Evolutionary conservation across 305 asterid species (phyloP), one percentile per base, ranked within the genome.

Genomic region (Ilex paraguariensis): DNA sequence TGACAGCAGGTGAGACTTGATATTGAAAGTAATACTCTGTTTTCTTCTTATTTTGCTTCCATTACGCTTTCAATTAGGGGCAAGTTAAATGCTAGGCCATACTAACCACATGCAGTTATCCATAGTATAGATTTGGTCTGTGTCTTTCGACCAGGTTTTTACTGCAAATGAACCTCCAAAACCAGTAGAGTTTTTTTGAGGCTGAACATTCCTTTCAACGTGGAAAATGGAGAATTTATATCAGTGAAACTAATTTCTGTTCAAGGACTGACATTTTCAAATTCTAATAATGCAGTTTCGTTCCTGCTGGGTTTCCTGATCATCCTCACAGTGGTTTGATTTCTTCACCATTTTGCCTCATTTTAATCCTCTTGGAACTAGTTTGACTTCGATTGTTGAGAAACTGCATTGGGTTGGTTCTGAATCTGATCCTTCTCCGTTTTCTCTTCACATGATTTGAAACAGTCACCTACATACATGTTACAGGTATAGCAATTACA

Each of bases 251-350:
- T 17, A 5, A 31, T 30, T 63, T 14, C 36, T 51, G 40, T 59
- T 11, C 11, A 5, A 66, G 60, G 51, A 39, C 31, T 10, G 11
- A 36, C 42, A 5, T 11, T 33, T 4, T 16, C 6, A 21, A 16
- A 13, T n/a, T 28, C 14, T 66, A 64, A 44, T 49, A 48, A 57
- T 68, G 7, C 84, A 90, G 96, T 90, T 67, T 51, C 90, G 90
- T 95, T 66, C 95, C 95, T 3, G 96, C 83, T 80, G 98, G 98
- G 58, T 91, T 91, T 70, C 98, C 96, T 59, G 96, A 88, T 81
- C 98, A 91, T 69, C 98, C 98, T 13, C 98, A 90, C 48, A 84
- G 97, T 87, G 97, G 97, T 87, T 48, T 65, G 70, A 52, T 65
- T 32, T 17, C 42, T 15, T 31, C 14, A 6, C 16, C 61, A 45